A percentile compares a stretch with the other conserved stretches of the same genome.
These are phyloP conservation scores for Papiliotrema flavescens DNA, from an alignment of 1,284 basidiomycete genomes.

Conservation along the genomic window DNA sequence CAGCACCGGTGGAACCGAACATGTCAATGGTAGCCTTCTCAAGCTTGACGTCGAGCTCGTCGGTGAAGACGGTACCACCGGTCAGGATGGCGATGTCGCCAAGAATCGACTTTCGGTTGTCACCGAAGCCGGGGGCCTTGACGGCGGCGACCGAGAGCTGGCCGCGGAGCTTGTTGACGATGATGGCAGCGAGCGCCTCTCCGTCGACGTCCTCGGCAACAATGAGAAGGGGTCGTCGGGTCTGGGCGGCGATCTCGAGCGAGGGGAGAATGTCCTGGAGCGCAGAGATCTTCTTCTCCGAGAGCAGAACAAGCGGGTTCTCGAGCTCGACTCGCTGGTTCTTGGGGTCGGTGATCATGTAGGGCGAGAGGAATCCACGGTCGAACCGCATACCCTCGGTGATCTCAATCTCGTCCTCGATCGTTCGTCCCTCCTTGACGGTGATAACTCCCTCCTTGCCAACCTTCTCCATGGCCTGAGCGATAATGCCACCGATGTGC, in stretches of 20 bases:
- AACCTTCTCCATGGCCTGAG: slow-evolving; percentile 99
- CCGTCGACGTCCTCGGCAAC: slow-evolving; percentile 97
- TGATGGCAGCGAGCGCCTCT: slow-evolving; percentile 94
- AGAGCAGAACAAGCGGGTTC: slow-evolving; percentile 88
- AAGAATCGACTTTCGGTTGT: slow-evolving; percentile 97
- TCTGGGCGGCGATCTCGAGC: slow-evolving; percentile 86
- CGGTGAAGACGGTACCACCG: slow-evolving; percentile 95
- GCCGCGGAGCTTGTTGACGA: slow-evolving; percentile 97
- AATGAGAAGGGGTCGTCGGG: slow-evolving; percentile 88
- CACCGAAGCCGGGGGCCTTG: slow-evolving; percentile 97
- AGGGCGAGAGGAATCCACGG: slow-evolving; percentile 96
- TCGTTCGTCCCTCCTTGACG: slow-evolving; percentile 96
- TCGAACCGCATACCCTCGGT: slow-evolving; percentile 99
- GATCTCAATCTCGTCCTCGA: slow-evolving; percentile 98
- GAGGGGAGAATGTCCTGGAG: slow-evolving; percentile 94
- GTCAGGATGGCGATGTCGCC: slow-evolving; percentile 96
- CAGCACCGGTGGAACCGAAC: slow-evolving; percentile 85
- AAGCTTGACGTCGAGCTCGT: slow-evolving; percentile 97
- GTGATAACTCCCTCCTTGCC: slow-evolving; percentile 99
- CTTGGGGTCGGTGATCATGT: slow-evolving; percentile 99
- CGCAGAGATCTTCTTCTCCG: slow-evolving; percentile 96
- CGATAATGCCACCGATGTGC: slow-evolving; percentile 92
- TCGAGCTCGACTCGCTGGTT: slow-evolving; percentile 94
- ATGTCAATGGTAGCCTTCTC: slow-evolving; percentile 85
- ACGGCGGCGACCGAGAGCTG: slow-evolving; percentile 89